Evolutionary conservation across 148 eudicot species (phyloP), one percentile per base, ranked within the genome.

Genomic region (Fagopyrum tataricum): DNA sequence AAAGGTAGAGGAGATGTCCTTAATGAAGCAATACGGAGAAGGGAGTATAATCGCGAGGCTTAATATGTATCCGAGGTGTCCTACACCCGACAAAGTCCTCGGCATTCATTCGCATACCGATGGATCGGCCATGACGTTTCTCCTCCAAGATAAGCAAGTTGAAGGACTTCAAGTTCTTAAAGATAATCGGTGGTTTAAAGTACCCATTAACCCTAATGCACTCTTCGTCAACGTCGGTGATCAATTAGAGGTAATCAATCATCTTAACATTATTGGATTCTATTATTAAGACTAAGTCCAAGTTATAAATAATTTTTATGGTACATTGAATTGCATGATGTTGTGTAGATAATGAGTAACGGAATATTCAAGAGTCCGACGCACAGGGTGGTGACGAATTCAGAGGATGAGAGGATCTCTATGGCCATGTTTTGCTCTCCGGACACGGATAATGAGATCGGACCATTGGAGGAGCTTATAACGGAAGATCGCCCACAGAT

Each of bases 41-140:
- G 69, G 55, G 7, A 24, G 39, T 11, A 75, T 80, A 77, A 21
- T 61, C 40, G 84, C 83, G 20, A 73, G 87, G 44, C 81, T 86
- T 37, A 78, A 73, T 55, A 77, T 74, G 67, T 89, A 89, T 68
- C 88, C 90, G 31, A 82, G 70, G 20, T 89, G 93, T 64, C 79
- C 80, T 9, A 46, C 71, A 41, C 88, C 88, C 3, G 88, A 89
- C 5, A 70, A 4, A 2, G 83, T 82, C 17, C 79, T 81, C 0
- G 93, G 93, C 1, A n/a, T 85, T 31, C 83, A 79, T 62, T 81
- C 90, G 15, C 93, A 89, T 73, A 77, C 88, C 0, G 90, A 89
- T 80, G 88, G 87, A 40, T 71, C 87, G 3, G 70, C 74, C 2
- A 52, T 84, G 42, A 84, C 90, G 20, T 1, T 87, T 39, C 76